Conservation (phyloP, 306 rosid genomes). For the Pyrus pyrifolia region DNA sequence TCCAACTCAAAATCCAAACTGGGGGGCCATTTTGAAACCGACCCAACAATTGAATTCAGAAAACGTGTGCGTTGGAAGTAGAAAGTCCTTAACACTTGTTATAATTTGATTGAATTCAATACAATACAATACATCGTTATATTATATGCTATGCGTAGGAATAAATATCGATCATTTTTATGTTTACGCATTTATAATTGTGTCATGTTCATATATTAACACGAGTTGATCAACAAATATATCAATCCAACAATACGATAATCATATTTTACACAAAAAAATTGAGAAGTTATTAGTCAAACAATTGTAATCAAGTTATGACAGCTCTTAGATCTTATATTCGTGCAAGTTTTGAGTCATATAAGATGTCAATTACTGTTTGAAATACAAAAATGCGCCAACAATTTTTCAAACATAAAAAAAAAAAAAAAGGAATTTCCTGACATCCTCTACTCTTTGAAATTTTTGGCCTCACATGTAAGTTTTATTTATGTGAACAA, state of each 20-base stretch:
- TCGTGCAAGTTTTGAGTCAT: no score
- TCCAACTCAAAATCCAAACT: no score
- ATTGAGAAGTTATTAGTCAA: background rate
- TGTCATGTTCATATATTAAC: background rate
- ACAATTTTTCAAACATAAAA: background rate
- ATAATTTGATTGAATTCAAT: background rate
- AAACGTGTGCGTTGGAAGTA: no score
- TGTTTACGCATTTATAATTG: no score
- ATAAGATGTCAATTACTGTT: no score
- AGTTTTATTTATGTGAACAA: no score
- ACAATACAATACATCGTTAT: background rate
- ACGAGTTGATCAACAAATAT: background rate
- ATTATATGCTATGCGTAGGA: no score
- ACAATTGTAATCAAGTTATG: background rate
- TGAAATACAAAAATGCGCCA: background rate
- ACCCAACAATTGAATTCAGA: no score
- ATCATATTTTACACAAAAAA: background rate
- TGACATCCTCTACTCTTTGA: background rate
- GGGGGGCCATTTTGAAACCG: no score
- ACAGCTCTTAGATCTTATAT: no score
- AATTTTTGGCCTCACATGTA: background rate
- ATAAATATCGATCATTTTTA: no score
- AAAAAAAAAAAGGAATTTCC: background rate
- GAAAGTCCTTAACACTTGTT: background rate
- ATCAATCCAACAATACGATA: background rate